Percentiles rank a stretch among this genome's conserved stretches.
These are phyloP conservation scores for Didymellaceae sp. DNA, from an alignment of 2,329 filamentous ascomycete species.

Conservation along the genomic window DNA sequence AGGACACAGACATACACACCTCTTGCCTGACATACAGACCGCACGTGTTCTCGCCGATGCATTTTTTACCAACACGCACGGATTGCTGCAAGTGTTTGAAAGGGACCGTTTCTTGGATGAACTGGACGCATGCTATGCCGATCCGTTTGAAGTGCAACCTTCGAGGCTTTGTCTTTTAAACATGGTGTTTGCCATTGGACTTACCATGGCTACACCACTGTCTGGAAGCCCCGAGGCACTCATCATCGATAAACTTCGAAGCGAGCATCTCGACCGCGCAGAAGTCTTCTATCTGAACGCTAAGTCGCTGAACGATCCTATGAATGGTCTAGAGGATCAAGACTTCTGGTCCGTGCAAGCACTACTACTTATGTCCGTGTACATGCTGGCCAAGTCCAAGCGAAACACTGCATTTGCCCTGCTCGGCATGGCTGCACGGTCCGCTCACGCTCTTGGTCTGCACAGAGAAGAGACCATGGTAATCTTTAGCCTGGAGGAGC, in stretches of 20 bases:
- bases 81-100: conserved; percentile 67
- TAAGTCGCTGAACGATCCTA: conserved; percentile 58
- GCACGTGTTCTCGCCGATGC: conserved; percentile 63
- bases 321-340: conserved; percentile 64
- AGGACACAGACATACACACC: conserved; percentile 56
- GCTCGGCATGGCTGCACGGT: conserved; percentile 66
- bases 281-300: conserved; percentile 69
- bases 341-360: conserved; percentile 72
- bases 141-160: conserved; percentile 59
- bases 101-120: conserved; percentile 56
- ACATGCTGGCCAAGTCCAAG: conserved; percentile 67
- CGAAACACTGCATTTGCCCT: conserved; percentile 69
- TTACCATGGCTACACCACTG: conserved; percentile 63
- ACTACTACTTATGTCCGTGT: conserved; percentile 68
- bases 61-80: conserved; percentile 69
- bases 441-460: conserved; percentile 67
- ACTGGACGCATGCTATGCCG: conserved; percentile 62
- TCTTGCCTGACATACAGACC: conserved; percentile 63
- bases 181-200: conserved; percentile 67
- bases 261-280: conserved; percentile 59
- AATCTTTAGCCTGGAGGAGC: conserved; percentile 58
- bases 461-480: conserved; percentile 66
- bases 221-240: conserved; percentile 57
- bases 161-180: conserved; percentile 66
- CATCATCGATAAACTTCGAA: conserved; percentile 60